Percentiles rank a stretch among this genome's conserved stretches.
phyloP scores from a whole-genome alignment of 352 stramenopile species.

The Phytophthora chlamydospora region DNA sequence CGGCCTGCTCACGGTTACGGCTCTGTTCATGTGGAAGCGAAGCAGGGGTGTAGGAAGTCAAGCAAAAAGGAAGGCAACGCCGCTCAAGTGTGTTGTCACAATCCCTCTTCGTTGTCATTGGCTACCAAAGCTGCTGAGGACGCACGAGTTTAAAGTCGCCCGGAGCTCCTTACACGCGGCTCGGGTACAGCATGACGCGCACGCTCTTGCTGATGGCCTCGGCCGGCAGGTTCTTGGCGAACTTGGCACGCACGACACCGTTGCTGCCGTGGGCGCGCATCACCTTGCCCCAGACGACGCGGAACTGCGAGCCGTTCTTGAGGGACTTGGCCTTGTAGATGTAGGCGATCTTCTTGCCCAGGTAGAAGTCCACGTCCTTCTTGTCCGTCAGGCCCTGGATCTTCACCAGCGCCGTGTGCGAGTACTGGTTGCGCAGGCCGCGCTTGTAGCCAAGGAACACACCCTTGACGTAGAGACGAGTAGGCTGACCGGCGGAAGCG shows the following conservation, averaged over 20 bases:
- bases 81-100: conserved; percentile 40
- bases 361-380: conserved; percentile 99
- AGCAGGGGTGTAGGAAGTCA: neutral
- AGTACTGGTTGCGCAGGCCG: conserved; percentile 97
- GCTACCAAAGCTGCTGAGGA: conserved; percentile 42
- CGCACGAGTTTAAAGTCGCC: conserved; percentile 29
- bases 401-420: conserved; percentile 98
- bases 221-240: conserved; percentile 97
- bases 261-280: conserved; percentile 97
- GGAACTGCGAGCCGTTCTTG: conserved; percentile 98
- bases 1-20: too few species aligned
- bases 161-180: conserved; percentile 90
- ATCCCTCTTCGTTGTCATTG: conserved; percentile 62
- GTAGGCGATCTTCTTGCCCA: conserved; percentile 99
- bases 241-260: conserved; percentile 98
- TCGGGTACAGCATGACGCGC: conserved; percentile 99
- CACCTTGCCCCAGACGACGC: conserved; percentile 99
- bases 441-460: conserved; percentile 99
- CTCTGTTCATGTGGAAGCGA: neutral
- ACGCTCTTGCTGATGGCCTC: conserved; percentile 97
- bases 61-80: conserved; percentile 6
- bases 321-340: conserved; percentile 98
- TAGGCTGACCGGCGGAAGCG: conserved; percentile 91
- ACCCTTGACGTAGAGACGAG: conserved; percentile 98
- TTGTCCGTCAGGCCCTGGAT: conserved; percentile 99